Evolutionary conservation across 352 stramenopile genomes (phyloP), one percentile per base, ranked within the genome.

Genomic region (Phytophthora cactorum): DNA sequence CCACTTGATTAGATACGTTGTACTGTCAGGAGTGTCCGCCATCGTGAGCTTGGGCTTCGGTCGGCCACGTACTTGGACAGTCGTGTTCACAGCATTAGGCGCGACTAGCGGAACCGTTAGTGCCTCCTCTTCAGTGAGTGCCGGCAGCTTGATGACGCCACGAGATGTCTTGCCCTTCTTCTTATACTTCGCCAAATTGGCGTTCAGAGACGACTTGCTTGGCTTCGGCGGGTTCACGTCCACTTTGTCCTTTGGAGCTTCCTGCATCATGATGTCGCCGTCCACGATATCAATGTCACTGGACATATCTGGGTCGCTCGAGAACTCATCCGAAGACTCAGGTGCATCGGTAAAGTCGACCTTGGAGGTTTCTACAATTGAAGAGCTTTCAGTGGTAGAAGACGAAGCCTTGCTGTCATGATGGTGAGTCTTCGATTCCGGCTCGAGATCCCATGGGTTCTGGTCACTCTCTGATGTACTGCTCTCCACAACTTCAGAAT

Each of bases 1-100:
- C 88, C 88, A 96, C 71, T 96, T 96, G 14, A 96, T 74, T 52
- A 96, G 57, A 72, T 94, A 96, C 17, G 88, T 91, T 32, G 81
- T 85, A 60, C 86, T 92, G 58, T 95, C 86, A 9, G 88, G 88
- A 10, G 88, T 96, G 31, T 94, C 84, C 12, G 84, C 56, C 72
- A 93, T 90, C 46, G 79, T 93, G 32, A 76, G 58, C 72, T 92
- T 93, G 8, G 88, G 87, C 41, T 91, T 95, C 11, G 78, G 74
- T 5, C 86, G 79, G 3, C 88, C 88, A 17, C 88, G 88, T 50
- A 96, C 88, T 79, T 94, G 86, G 6, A 96, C 74, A 2, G 74
- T 92, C 32, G 88, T 93, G 58, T 96, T 96, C 41, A 96, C 88
- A 2, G 86, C 82, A 56, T 91, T 91, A 4, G 88, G 88, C 3